Evolutionary conservation across 139 green algal genomes (phyloP), one percentile per base, ranked within the genome.

Genomic region (Tetraselmis chui): DNA sequence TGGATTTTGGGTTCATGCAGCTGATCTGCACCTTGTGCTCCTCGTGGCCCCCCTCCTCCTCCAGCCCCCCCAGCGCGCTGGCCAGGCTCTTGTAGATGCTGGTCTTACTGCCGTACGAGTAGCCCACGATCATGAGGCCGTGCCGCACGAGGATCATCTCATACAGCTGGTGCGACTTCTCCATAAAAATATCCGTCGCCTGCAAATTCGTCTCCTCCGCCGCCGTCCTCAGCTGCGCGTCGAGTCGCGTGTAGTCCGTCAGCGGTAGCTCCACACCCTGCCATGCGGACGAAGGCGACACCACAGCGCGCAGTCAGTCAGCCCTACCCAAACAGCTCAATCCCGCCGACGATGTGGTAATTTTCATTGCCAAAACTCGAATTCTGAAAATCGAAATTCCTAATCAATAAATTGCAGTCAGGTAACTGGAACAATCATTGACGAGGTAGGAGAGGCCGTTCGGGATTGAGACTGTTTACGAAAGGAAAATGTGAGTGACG

Each of bases 71-170:
- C 76, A 95, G 84, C 0, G 90, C 84, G 27, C 76, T 83, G 1
- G 90, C 90, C 27, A 95, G 87, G 30, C 28, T 84, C 83, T 80
- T 86, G 85, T 91, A 94, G 29, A 89, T 89, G 77, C 67, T 84
- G 5, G 91, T 94, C 89, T 95, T 95, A 78, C 86, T 85, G 67
- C 90, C 86, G 83, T 89, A 94, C 5, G 83, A 89, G 82, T 89
- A 89, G 26, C 92, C 92, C 31, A 95, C 92, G 58, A 96, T 79
- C 92, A 96, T 96, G 2, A 96, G 87, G n/a, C 92, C 92, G 83
- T 96, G 92, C 2, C 92, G 86, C 77, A 95, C 92, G 28, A 95
- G 84, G 45, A 95, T 95, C 92, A 94, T 96, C 85, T 96, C 92
- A 83, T 96, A 96, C 79, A 96, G 87, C 89, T 96, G 92, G 80